These are phyloP conservation scores for Hypoxylon sp. DNA, from an alignment of 2,329 filamentous ascomycete genomes.

Conservation along the genomic window DNA sequence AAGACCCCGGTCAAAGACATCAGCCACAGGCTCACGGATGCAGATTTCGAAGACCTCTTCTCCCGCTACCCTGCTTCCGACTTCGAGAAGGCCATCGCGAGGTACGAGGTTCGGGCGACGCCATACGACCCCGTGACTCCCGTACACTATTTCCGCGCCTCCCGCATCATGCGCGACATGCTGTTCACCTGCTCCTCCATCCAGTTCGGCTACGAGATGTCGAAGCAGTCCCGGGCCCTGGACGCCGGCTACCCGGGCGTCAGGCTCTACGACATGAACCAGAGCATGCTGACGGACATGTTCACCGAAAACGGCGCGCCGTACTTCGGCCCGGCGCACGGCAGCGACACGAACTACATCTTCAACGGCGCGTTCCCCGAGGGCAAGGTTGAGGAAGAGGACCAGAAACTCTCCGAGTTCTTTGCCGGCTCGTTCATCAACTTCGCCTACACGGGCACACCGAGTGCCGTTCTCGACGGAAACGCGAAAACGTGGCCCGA, in stretches of 20 bases:
- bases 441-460: slow-evolving; percentile 39
- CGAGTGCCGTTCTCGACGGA: not conserved
- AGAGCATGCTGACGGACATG: slow-evolving; percentile 40
- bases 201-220: slow-evolving; percentile 29
- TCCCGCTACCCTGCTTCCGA: slow-evolving; percentile 39
- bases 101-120: slow-evolving; percentile 31
- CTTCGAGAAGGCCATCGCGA: slow-evolving; percentile 35
- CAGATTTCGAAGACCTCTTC: slow-evolving; percentile 39
- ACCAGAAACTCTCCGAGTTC: slow-evolving; percentile 27
- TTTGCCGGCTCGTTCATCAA: slow-evolving; percentile 35
- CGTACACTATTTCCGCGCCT: slow-evolving; percentile 24
- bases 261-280: slow-evolving; percentile 39
- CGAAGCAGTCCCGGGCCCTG: slow-evolving; percentile 18
- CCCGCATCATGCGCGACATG: slow-evolving; percentile 29
- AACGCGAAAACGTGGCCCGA: slow-evolving; percentile 31
- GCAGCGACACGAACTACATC: slow-evolving; percentile 42
- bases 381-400: slow-evolving; percentile 23
- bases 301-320: slow-evolving; percentile 38
- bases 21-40: slow-evolving; percentile 35
- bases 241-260: slow-evolving; percentile 25
- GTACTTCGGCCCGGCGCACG: slow-evolving; percentile 36
- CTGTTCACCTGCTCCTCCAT: slow-evolving; percentile 32
- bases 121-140: slow-evolving; percentile 28
- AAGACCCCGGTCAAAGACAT: slow-evolving; percentile 33
- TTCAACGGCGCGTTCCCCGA: slow-evolving; percentile 36